phyloP scores from a whole-genome alignment of 345 rosid species.

The Boechera divaricarpa region DNA sequence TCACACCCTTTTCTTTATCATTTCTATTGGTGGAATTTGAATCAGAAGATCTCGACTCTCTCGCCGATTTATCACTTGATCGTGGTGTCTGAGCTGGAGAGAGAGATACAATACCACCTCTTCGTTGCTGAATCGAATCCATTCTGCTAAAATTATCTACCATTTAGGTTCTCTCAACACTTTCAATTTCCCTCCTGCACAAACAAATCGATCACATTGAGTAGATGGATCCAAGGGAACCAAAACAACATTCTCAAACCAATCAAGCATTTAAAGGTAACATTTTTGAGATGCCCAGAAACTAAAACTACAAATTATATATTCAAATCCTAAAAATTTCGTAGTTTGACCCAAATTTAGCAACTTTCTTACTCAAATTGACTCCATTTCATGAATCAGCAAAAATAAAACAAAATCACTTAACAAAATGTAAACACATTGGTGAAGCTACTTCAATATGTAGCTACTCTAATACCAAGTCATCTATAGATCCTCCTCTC shows the following conservation, averaged over 20 bases:
- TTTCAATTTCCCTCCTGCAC: constrained; percentile 14
- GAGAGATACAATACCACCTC: constrained; percentile 71
- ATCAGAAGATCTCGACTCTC: constrained; percentile 91
- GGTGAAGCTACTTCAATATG: background rate
- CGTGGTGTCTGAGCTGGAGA: constrained; percentile 96
- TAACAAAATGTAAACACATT: constrained; percentile 8
- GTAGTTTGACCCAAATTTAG: constrained; percentile 34
- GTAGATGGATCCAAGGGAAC: background rate
- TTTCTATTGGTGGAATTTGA: constrained; percentile 63
- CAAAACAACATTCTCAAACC: constrained; percentile 16
- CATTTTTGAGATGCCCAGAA: constrained; percentile 11
- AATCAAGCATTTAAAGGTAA: constrained; percentile 10
- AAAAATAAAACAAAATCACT: background rate
- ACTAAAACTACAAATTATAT: background rate
- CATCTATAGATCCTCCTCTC: constrained; percentile 34
- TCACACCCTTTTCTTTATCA: constrained; percentile 96
- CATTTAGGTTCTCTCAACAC: constrained; percentile 1
- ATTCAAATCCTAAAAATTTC: background rate
- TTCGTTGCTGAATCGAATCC: constrained; percentile 71
- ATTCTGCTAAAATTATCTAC: constrained; percentile 45
- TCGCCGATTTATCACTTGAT: constrained; percentile 74
- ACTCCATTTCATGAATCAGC: constrained; percentile 37
- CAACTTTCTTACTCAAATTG: constrained; percentile 38
- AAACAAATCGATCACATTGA: constrained; percentile 25
- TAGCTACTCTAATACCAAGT: background rate